Percentiles rank a stretch among this genome's conserved stretches.
These are phyloP conservation scores for Cubamyces lactineus DNA, from an alignment of 768 basidiomycete genomes.

Conservation along the genomic window DNA sequence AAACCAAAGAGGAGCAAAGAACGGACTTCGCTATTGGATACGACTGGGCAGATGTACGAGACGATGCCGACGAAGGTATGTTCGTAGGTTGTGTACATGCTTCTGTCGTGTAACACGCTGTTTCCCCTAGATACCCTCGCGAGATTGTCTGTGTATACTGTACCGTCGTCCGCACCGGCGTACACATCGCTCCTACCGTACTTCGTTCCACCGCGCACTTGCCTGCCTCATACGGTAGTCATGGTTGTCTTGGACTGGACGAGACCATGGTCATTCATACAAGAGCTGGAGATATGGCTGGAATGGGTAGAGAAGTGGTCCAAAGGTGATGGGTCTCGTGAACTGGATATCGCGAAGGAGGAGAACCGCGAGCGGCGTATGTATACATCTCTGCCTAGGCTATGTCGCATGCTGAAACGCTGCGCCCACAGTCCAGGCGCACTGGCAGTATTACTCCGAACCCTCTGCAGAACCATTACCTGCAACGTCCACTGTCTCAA, in stretches of 20 bases:
- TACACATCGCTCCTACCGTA: conserved; percentile 76
- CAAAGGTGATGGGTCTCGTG: conserved; percentile 67
- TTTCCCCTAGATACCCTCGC: conserved; percentile 74
- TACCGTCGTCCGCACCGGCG: conserved; percentile 75
- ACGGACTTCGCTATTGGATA: conserved; percentile 89
- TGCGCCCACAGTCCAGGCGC: conserved; percentile 70
- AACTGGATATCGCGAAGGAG: conserved; percentile 74
- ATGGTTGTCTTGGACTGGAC: conserved; percentile 96
- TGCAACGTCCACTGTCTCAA: conserved; percentile 61
- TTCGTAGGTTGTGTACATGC: conserved; percentile 10
- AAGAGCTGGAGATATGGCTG: conserved; percentile 85
- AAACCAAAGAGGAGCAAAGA: conserved; percentile 58
- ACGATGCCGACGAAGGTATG: conserved; percentile 94
- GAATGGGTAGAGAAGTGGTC: conserved; percentile 84
- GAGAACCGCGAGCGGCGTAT: conserved; percentile 83
- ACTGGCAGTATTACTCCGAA: conserved; percentile 89
- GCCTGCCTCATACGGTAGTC: conserved; percentile 72
- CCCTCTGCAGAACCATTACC: conserved; percentile 71
- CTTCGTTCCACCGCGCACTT: conserved; percentile 72
- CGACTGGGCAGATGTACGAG: conserved; percentile 87
- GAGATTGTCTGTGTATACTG: conserved; percentile 88
- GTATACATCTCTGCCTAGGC: conserved; percentile 3
- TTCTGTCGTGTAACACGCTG: conserved; percentile 1
- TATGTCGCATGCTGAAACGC: conserved; percentile 8
- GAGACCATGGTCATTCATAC: conserved; percentile 87